Evolutionary conservation across 116 monocot species (phyloP).

Genomic region (Thalassia testudinum): DNA sequence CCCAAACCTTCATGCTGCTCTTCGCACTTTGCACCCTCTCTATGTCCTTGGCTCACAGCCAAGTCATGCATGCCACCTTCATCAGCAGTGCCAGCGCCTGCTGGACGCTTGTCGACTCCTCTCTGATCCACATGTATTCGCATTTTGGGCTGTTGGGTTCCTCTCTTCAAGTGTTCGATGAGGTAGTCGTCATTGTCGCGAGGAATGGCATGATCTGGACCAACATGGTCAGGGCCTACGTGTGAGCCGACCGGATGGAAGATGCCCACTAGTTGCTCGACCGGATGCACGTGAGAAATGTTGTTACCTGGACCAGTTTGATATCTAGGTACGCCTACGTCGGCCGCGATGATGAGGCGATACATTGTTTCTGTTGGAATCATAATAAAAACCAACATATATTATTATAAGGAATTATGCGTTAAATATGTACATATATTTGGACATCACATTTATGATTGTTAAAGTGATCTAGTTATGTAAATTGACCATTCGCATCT

Average conservation of each 20-base stretch:
- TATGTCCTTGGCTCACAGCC: constrained; percentile 4
- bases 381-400: too few relatives aligned
- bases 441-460: too few relatives aligned
- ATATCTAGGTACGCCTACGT: constrained; percentile 25
- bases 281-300: constrained; percentile 36
- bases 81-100: constrained; percentile 12
- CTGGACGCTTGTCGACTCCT: constrained; percentile 7
- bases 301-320: constrained; percentile 58
- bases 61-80: constrained; percentile 22
- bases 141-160: constrained; percentile 16
- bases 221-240: constrained; percentile 32
- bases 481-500: too few relatives aligned
- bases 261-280: constrained; percentile 41
- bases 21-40: constrained; percentile 30
- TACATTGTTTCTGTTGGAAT: constrained; percentile 24
- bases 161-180: constrained; percentile 26
- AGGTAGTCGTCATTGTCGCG: background rate
- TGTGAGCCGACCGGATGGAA: constrained; percentile 17
- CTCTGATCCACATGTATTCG: constrained; percentile 56
- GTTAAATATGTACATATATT: too few relatives aligned
- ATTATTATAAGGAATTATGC: too few relatives aligned
- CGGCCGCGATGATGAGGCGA: constrained; percentile 18
- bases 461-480: too few relatives aligned
- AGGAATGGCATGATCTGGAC: constrained; percentile 47
- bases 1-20: constrained; percentile 35